Evolutionary conservation across 495 filamentous ascomycete species (phyloP).

Genomic region (Podospora pseudopauciseta): DNA sequence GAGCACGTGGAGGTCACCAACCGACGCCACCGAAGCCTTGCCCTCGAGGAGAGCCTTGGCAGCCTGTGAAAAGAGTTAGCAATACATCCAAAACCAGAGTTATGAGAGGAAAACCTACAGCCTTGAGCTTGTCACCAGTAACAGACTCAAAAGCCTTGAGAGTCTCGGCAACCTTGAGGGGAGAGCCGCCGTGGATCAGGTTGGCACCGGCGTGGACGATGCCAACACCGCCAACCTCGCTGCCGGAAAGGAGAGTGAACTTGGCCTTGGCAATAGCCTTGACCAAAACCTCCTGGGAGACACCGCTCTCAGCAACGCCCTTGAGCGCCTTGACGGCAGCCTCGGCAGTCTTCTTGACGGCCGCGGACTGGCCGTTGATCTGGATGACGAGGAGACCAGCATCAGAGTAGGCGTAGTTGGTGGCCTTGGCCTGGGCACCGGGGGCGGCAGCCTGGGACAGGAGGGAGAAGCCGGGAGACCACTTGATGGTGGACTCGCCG

Average conservation of each 20-base stretch:
- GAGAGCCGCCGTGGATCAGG: constrained; percentile 72
- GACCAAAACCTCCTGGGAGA: constrained; percentile 77
- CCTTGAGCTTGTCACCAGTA: constrained; percentile 77
- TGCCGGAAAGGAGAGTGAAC: constrained; percentile 83
- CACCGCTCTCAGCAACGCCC: constrained; percentile 66
- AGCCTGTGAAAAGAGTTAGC: constrained; percentile 51
- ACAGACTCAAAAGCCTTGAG: constrained; percentile 77
- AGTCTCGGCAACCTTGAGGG: constrained; percentile 80
- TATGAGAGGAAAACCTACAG: constrained; percentile 56
- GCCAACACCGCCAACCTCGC: constrained; percentile 72
- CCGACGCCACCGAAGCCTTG: constrained; percentile 82
- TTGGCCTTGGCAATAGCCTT: constrained; percentile 92
- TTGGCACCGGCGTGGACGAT: constrained; percentile 50
- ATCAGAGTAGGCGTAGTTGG: constrained; percentile 86
- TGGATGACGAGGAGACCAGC: constrained; percentile 83
- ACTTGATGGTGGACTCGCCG: constrained; percentile 88
- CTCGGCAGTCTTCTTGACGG: constrained; percentile 55
- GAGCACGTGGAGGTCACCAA: constrained; percentile 83
- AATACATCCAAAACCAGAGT: neutral
- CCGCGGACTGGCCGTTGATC: constrained; percentile 65
- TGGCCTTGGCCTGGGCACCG: constrained; percentile 62
- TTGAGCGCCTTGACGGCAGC: constrained; percentile 76
- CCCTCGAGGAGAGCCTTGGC: constrained; percentile 79
- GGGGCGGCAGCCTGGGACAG: constrained; percentile 73
- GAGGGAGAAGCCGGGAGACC: constrained; percentile 87